Base-by-base conservation (phyloP, 1,284 basidiomycete genomes). In the Waitea zeae region DNA sequence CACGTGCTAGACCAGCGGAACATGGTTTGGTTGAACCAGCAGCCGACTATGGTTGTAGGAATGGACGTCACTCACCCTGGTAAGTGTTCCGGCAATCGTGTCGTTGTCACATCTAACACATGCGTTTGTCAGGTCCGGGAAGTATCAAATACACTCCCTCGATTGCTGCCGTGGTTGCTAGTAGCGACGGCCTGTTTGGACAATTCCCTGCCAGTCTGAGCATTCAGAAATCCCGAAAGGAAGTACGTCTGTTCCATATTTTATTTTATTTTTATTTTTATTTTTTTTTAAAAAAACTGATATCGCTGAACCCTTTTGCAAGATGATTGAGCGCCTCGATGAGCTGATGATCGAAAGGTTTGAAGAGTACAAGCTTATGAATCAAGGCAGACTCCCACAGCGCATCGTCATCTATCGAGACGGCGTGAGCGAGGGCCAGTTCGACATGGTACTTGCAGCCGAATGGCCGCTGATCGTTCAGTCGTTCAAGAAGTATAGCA, bases 31-130 rank as follows among this genome's bases (percentile, higher is more conserved):
- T 53, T 84, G 26, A 60, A 54, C 39, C 44, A 58, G 38, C 51
- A 49, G 40, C 57, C 70, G 4, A 84, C 80, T 0, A 86, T 87
- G 74, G 50, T 86, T 20, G 67, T 86, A 19, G 82, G 82, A 4
- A 81, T 83, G 53, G 82, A 87, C 46, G 82, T 87, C 12, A 83
- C 81, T 1, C 83, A 86, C 52, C 78, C 80, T 15, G n/a, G 22
- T 26, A 26, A 7, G 22, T 26, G 22, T 26, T 26, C n/a, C n/a
- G n/a, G n/a, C n/a, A n/a, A n/a, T n/a, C n/a, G n/a, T n/a, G n/a
- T n/a, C n/a, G n/a, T n/a, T n/a, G n/a, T n/a, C n/a, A n/a, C n/a
- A n/a, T n/a, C n/a, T n/a, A n/a, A n/a, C n/a, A n/a, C n/a, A n/a
- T n/a, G n/a, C n/a, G n/a, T n/a, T n/a, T n/a, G n/a, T n/a, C 22